Evolutionary conservation across 306 rosid genomes (phyloP).

Genomic region (Vigna trinervia): DNA sequence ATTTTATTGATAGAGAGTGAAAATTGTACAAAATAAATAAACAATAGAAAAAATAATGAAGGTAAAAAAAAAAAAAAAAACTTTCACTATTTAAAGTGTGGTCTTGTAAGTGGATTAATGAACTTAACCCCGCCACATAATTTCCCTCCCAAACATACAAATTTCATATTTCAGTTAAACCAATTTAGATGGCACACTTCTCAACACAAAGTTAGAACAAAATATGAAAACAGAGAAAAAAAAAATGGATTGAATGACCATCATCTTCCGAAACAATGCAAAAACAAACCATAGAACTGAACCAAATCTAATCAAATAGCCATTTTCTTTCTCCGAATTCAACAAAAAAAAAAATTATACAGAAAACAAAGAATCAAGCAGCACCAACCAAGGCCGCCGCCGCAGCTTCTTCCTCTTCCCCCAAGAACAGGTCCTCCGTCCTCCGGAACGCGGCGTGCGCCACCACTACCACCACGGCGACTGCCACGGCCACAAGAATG

Average conservation of each 20-base stretch:
- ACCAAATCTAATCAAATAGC: neutral
- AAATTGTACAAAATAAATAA: too few species aligned
- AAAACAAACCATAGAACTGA: neutral
- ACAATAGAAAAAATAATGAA: too few species aligned
- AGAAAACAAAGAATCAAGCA: neutral
- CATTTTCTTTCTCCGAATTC: neutral
- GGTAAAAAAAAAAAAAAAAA: too few species aligned
- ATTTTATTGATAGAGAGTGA: too few species aligned
- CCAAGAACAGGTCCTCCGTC: conserved; percentile 65
- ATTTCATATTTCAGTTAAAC: neutral
- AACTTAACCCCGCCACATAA: neutral
- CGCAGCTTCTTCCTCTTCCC: conserved; percentile 59
- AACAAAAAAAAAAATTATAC: neutral
- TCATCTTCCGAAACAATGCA: neutral
- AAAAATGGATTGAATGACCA: neutral
- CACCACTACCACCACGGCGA: conserved; percentile 49
- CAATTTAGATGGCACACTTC: neutral
- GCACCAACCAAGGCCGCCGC: conserved; percentile 23
- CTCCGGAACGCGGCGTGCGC: conserved; percentile 66
- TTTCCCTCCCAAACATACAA: neutral
- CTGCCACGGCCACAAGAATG: conserved; percentile 55
- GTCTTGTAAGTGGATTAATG: too few species aligned
- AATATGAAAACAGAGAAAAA: neutral
- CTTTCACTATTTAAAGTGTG: too few species aligned
- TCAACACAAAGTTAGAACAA: neutral